Base-by-base conservation (phyloP, 1,284 basidiomycete genomes). In the Malassezia psittaci region DNA sequence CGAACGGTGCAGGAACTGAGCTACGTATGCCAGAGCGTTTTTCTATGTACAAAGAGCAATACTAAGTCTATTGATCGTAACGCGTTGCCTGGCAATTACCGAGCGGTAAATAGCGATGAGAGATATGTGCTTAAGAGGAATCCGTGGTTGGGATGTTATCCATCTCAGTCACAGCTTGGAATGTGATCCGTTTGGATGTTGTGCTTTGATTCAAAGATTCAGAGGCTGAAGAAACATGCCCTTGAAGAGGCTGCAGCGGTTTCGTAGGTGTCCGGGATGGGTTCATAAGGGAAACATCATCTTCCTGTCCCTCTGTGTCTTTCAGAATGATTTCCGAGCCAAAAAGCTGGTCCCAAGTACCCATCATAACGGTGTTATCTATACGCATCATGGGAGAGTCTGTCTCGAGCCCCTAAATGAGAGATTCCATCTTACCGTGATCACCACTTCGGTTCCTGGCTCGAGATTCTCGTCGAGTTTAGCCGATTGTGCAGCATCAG, bases 341-440 rank as follows among this genome's bases (percentile, higher is more conserved):
- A 7, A 57, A 18, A 16, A 57, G 40, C 39, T 48, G 41, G 32
- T 57, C 55, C 45, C 49, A 52, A 29, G 16, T 15, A 6, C 55
- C 55, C 19, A 21, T 33, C 45, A 57, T 38, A 16, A 57, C 55
- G 11, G 45, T 57, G 12, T 43, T 42, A 6, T 44, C 55, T 11
- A 52, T 13, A n/a, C 52, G 52, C 13, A 57, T 38, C 37, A 57
- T 42, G 5, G 55, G 55, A 41, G 51, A 48, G 0, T 40, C 42
- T 7, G 55, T 52, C n/a, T 57, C 51, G 21, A 57, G 50, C 5
- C 55, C 55, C 55, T 57, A 39, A 24, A 36, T 55, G 29, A 55
- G 43, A n/a, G n/a, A 16, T 11, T 18, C 9, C 18, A 5, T 44
- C 55, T 18, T 39, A 57, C 55, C 19, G 55, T 52, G 18, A 57